phyloP scores from a whole-genome alignment of 2,329 filamentous ascomycete species.

The Decorospora gaudefroyi region DNA sequence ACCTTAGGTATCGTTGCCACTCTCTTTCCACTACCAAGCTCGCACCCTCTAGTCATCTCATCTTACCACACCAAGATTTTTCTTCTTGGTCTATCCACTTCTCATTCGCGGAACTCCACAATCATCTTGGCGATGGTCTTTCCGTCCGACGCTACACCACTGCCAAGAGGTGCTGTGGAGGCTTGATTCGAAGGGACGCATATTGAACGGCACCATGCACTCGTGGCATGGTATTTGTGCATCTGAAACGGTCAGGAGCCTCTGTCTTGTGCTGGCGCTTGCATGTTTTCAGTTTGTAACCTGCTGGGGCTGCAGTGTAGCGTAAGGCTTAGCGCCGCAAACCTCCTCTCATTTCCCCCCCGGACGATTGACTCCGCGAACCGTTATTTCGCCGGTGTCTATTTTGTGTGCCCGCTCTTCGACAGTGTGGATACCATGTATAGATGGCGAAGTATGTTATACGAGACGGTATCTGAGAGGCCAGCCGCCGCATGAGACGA shows the following conservation, averaged over 20 bases:
- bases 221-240: constrained; percentile 4
- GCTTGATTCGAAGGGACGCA: constrained; percentile 8
- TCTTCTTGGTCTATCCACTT: not conserved
- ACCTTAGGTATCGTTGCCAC: constrained; percentile 4
- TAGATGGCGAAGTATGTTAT: not conserved
- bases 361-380: constrained; percentile 17
- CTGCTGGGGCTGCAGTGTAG: constrained; percentile 3
- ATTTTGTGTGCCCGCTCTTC: not conserved
- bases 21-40: constrained; percentile 5
- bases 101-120: constrained; percentile 25
- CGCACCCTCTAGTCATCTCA: constrained; percentile 1
- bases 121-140: constrained; percentile 13
- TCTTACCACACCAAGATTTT: constrained; percentile 7
- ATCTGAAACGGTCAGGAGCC: constrained; percentile 20
- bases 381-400: constrained; percentile 14
- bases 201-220: not conserved
- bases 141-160: constrained; percentile 10
- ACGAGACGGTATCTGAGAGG: not conserved
- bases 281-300: constrained; percentile 5
- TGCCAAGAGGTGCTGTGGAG: constrained; percentile 8
- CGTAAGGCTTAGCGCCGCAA: constrained; percentile 19
- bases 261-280: constrained; percentile 9
- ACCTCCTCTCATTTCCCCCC: constrained; percentile 5
- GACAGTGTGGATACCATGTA: not conserved
- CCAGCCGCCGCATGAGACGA: not conserved